phyloP scores from a whole-genome alignment of 441 rosid genomes.

The Populus hybrid region DNA sequence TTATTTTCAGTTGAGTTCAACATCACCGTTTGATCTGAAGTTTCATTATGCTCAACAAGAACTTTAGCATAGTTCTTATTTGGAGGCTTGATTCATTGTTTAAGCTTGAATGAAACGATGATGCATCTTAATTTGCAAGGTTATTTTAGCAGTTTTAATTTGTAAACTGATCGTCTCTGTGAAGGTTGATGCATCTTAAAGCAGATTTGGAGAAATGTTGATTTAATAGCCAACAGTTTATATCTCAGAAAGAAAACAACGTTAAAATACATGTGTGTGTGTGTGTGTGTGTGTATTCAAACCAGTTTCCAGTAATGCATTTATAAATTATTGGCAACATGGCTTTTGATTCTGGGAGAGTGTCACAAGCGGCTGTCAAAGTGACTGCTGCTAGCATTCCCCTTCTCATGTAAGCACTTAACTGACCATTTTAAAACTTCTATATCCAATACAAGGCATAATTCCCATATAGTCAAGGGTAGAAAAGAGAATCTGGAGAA shows the following conservation, averaged over 20 bases:
- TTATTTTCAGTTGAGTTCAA: background rate
- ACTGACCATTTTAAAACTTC: background rate
- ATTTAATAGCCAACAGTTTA: too few species aligned
- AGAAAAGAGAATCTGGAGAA: conserved; percentile 1
- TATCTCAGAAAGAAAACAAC: too few species aligned
- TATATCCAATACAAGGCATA: background rate
- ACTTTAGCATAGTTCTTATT: background rate
- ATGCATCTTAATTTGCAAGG: background rate
- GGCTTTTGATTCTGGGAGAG: background rate
- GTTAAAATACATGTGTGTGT: too few species aligned
- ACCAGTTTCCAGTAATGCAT: too few species aligned
- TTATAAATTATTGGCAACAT: too few species aligned
- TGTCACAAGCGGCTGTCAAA: too few species aligned
- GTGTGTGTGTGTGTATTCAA: too few species aligned
- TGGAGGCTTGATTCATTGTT: background rate
- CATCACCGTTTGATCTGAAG: background rate
- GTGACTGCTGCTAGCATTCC: background rate
- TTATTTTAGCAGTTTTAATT: background rate
- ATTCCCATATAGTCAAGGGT: background rate
- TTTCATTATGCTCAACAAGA: background rate
- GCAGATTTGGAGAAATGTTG: too few species aligned
- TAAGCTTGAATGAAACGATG: background rate
- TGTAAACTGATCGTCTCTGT: background rate
- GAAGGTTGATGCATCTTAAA: background rate
- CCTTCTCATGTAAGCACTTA: background rate